A percentile compares a stretch with the other conserved stretches of the same genome.
Evolutionary conservation across 2,329 filamentous ascomycete genomes (phyloP).

Genomic region (Penicillium frequentans): DNA sequence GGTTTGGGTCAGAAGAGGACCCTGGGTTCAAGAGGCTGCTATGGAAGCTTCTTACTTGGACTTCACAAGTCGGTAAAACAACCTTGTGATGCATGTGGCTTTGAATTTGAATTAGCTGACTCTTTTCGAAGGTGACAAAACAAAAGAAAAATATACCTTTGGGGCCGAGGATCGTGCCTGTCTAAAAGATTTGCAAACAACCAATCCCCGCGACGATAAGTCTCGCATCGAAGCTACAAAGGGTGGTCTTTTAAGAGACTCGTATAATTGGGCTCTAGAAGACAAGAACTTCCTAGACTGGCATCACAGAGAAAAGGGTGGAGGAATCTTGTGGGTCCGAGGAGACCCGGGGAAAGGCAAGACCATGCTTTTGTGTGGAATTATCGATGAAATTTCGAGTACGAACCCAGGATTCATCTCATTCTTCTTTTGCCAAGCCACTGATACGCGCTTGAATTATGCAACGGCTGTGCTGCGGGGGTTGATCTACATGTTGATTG

Average conservation of each 20-base stretch:
- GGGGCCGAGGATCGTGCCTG: not conserved
- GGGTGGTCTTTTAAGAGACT: not conserved
- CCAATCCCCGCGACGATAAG: slow-evolving; percentile 1
- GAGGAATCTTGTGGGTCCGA: slow-evolving; percentile 22
- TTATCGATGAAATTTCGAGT: not conserved
- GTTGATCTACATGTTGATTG: slow-evolving; percentile 43
- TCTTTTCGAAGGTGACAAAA: not conserved
- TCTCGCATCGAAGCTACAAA: not conserved
- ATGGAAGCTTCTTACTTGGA: not conserved
- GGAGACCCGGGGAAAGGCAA: slow-evolving; percentile 27
- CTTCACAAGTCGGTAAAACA: slow-evolving; percentile 2
- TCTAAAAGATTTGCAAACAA: not conserved
- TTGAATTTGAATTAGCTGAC: not conserved
- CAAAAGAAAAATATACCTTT: not conserved
- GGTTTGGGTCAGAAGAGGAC: not conserved
- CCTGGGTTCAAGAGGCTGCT: slow-evolving; percentile 2
- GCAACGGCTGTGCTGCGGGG: slow-evolving; percentile 45
- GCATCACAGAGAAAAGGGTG: not conserved
- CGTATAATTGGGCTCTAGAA: not conserved
- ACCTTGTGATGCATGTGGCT: not conserved
- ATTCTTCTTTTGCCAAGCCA: slow-evolving; percentile 30
- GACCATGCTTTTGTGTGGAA: slow-evolving; percentile 18
- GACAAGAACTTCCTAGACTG: not conserved
- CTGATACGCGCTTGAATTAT: slow-evolving; percentile 36
- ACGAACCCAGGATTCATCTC: not conserved